phyloP scores from a whole-genome alignment of 2,329 filamentous ascomycete species.

The Ophiostoma triangulosporum region DNA sequence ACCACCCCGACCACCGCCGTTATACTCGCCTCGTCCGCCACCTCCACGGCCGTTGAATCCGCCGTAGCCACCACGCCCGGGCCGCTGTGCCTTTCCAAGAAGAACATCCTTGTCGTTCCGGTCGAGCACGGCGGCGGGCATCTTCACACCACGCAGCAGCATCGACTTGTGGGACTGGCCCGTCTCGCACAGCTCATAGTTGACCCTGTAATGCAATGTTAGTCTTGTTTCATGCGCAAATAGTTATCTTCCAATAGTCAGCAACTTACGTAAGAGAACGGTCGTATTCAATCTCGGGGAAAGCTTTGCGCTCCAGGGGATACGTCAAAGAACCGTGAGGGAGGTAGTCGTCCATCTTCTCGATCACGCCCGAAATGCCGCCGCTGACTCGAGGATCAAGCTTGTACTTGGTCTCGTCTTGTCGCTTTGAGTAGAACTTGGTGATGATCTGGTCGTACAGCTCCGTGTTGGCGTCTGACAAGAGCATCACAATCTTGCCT shows the following conservation, averaged over 20 bases:
- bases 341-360: slow-evolving; percentile 71
- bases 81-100: slow-evolving; percentile 48
- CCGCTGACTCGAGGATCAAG: slow-evolving; percentile 64
- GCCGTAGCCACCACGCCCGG: slow-evolving; percentile 47
- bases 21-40: neutral
- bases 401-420: slow-evolving; percentile 50
- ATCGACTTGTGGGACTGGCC: slow-evolving; percentile 78
- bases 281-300: slow-evolving; percentile 73
- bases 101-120: slow-evolving; percentile 62
- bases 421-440: slow-evolving; percentile 87
- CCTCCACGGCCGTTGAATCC: neutral
- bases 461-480: slow-evolving; percentile 66
- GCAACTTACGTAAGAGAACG: slow-evolving; percentile 59
- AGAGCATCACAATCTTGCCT: slow-evolving; percentile 68
- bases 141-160: slow-evolving; percentile 71
- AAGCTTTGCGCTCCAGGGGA: slow-evolving; percentile 55
- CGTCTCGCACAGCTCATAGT: slow-evolving; percentile 69
- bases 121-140: slow-evolving; percentile 59
- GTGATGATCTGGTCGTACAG: slow-evolving; percentile 74
- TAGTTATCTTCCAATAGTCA: neutral
- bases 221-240: neutral
- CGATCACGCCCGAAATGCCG: slow-evolving; percentile 66
- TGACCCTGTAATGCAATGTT: slow-evolving; percentile 46
- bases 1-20: neutral
- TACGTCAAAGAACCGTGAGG: slow-evolving; percentile 73